phyloP scores from a whole-genome alignment of 169 alveolate genomes.

The Nephromyces sp. region DNA sequence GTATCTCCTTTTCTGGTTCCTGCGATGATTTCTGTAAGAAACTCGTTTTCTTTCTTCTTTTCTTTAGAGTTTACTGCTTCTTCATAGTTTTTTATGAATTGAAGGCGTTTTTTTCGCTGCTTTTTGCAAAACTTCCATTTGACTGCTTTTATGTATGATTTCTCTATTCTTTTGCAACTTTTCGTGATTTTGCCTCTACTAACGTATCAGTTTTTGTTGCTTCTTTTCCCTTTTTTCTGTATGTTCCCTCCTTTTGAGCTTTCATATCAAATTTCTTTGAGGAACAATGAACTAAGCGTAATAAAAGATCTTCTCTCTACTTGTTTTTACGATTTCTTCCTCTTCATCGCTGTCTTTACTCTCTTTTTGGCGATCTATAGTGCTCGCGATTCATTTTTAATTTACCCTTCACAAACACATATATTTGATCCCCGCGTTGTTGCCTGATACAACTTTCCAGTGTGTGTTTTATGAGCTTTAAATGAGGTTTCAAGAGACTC shows the following conservation, averaged over 20 bases:
- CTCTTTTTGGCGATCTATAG: not conserved
- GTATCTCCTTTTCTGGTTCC: constrained; percentile 51
- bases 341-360: not conserved
- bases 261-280: not conserved
- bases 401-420: too few species aligned
- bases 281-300: too few species aligned
- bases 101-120: not conserved
- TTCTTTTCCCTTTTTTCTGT: not conserved
- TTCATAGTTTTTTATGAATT: not conserved
- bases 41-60: not conserved
- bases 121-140: not conserved
- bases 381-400: too few species aligned
- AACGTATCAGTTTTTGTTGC: not conserved
- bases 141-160: not conserved
- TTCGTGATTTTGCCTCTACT: not conserved
- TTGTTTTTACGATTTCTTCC: not conserved
- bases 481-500: not conserved
- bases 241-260: not conserved
- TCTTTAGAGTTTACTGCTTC: not conserved
- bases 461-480: not conserved
- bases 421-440: too few species aligned
- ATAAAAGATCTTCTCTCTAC: not conserved
- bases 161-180: not conserved
- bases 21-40: constrained; percentile 48
- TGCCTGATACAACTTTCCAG: not conserved